These are phyloP conservation scores for Mortierella polycephala DNA, from an alignment of 371 early-diverging fungal species.

Conservation along the genomic window DNA sequence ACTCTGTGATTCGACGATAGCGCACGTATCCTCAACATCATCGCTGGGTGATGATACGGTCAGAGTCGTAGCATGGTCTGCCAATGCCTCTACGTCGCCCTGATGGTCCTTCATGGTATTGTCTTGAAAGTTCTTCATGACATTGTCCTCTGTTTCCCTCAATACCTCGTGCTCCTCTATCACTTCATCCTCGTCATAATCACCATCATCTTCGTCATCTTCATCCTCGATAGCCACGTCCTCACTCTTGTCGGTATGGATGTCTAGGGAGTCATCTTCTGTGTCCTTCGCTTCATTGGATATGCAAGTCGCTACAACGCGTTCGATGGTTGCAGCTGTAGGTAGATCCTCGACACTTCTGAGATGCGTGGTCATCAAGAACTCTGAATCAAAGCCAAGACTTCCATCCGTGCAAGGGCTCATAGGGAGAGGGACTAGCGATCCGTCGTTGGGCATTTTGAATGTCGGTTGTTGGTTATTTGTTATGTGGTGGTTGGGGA, in stretches of 20 bases:
- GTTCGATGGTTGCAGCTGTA: not conserved
- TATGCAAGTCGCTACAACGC: not conserved
- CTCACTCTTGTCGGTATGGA: not conserved
- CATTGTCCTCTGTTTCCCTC: not conserved
- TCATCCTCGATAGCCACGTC: constrained; percentile 7
- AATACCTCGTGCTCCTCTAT: not conserved
- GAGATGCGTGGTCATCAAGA: constrained; percentile 12
- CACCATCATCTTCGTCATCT: not conserved
- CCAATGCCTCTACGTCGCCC: constrained; percentile 2
- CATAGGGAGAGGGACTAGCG: constrained; percentile 37
- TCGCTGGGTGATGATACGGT: not conserved
- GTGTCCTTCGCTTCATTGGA: constrained; percentile 1
- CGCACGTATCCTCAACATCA: too few species aligned
- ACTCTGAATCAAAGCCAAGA: constrained; percentile 31
- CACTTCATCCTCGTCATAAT: not conserved
- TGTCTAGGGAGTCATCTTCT: not conserved
- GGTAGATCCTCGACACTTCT: not conserved
- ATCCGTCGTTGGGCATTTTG: constrained; percentile 29
- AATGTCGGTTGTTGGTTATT: constrained; percentile 61
- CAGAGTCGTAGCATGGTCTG: not conserved
- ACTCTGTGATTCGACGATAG: too few species aligned
- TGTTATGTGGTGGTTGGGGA: too few species aligned
- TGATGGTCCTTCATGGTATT: not conserved
- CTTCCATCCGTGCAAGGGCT: constrained; percentile 46
- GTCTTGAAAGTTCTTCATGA: not conserved